Evolutionary conservation across 169 alveolate species (phyloP), one percentile per base, ranked within the genome.

Genomic region (Ichthyophthirius multifiliis): DNA sequence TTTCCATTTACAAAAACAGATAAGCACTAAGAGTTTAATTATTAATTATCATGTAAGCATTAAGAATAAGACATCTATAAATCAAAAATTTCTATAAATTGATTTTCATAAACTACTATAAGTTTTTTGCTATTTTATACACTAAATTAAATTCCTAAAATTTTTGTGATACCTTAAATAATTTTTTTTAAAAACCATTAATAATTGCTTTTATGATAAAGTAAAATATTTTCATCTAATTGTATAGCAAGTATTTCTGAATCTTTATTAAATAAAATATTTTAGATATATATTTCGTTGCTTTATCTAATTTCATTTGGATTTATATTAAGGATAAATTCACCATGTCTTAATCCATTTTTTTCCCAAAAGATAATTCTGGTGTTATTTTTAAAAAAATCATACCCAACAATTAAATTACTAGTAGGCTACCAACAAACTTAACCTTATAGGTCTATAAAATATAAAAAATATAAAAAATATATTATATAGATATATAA

Each of bases 331-430:
- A 89, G 90, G 0, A 90, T 67, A 77, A 95, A 93, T 77, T 95
- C 96, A 3, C 92, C 94, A 88, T 95, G 98, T 77, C 93, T 81
- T 32, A 95, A 85, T 4, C 97, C 94, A 76, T 95, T 95, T 74
- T 89, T 88, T 87, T 95, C 98, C 90, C 96, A 92, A 73, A 95
- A 89, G 16, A 91, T 77, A 46, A 93, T 87, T 87, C 92, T 92
- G 20, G 77, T 64, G 20, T 32, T 30, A 15, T 79, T 75, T 20
- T 75, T 76, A 10, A 9, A 0, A 15, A 9, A 15, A 39, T 67
- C 55, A 5, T 75, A 30, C 12, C 96, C 96, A 16, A 94, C 96
- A 43, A 90, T 89, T 9, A 89, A 80, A 41, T 90, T 83, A 16
- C 95, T 94, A 77, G 85, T 89, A 62, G 96, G 95, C 91, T 89